Evolutionary conservation across 768 basidiomycete species (phyloP), one percentile per base, ranked within the genome.

Genomic region (Scleroderma citrinum): DNA sequence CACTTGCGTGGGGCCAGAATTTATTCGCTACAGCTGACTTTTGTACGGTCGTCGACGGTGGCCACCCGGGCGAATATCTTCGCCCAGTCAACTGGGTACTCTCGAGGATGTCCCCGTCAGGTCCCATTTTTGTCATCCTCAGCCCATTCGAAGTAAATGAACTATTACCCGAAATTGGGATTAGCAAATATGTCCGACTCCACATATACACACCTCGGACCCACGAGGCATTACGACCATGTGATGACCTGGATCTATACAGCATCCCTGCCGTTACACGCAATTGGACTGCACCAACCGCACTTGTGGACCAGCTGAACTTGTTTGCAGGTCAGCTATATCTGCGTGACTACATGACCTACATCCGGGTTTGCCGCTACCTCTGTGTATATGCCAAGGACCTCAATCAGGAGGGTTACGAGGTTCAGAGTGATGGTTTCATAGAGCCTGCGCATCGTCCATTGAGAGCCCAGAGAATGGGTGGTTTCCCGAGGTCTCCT

Each of bases 311-410:
- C 23, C 71, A 74, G 41, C 60, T 77, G 24, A 74, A 71, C 32
- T 51, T 76, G 24, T 74, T 70, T 53, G 71, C 74, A 14, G 76
- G 74, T 5, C 72, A 77, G 47, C 62, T 77, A 3, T 77, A 71
- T 45, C 46, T 75, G 32, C 59, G 56, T 10, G 56, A 69, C 19
- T 56, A 65, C 20, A 50, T 49, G 10, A 55, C 66, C n/a, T n/a
- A 76, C 44, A 53, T 50, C 30, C 54, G 48, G 2, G 26, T 71
- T 14, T 75, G 74, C 49, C 50, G 58, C 20, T 59, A 69, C 45
- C 56, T 77, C 29, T 69, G 74, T 3, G 19, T 76, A 11, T 52
- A 62, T 6, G 65, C 75, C 6, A 76, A n/a, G n/a, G n/a, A n/a
- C 3, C 74, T 62, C 69, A 69, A 76, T 30, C 75, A 70, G 2